Base-by-base conservation (phyloP, 129 eudicot species). In the Artemisia tridentata region DNA sequence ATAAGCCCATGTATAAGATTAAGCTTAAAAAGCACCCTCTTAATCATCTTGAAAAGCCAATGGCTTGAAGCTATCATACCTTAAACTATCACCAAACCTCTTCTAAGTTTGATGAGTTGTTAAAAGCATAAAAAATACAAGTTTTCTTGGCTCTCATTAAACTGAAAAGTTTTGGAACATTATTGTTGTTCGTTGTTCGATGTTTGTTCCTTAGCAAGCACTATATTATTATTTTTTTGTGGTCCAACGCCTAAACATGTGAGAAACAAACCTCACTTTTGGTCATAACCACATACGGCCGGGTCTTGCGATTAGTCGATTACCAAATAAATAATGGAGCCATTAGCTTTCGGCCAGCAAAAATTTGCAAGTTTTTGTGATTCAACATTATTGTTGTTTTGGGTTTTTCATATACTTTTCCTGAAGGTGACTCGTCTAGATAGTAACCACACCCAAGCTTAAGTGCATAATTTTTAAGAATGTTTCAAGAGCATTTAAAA, bases 241-340 rank as follows among this genome's bases (percentile, higher is more conserved):
- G 75, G 66, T 75, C 76, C 79, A 72, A 74, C 59, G 62, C 69
- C 65, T 54, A 69, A 69, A 60, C 78, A 76, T 71, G 69, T 68
- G 53, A 72, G 51, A 72, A 77, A 61, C 45, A 76, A 68, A 76
- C 80, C 74, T 63, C 18, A 78, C 72, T 66, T 71, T 78, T 71
- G 54, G 59, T 68, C 63, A 58, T 56, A 50, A 79, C 72, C 74
- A 68, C 77, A 72, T 62, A 67, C 29, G 46, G n/a, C n/a, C n/a
- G 58, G 73, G 60, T 54, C 65, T 25, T 25, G 4, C 29, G 29
- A 25, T 25, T 25, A 25, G 29, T 54, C 34, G 72, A 66, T 68
- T 68, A 18, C 63, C 7, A 78, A 41, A 60, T 73, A 78, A 41
- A 60, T 73, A 56, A 65, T 75, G 52, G 20, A 65, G 67, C 10